These are phyloP conservation scores for Taphrina wiesneri DNA, from an alignment of 1,139 yeast species.

Conservation along the genomic window DNA sequence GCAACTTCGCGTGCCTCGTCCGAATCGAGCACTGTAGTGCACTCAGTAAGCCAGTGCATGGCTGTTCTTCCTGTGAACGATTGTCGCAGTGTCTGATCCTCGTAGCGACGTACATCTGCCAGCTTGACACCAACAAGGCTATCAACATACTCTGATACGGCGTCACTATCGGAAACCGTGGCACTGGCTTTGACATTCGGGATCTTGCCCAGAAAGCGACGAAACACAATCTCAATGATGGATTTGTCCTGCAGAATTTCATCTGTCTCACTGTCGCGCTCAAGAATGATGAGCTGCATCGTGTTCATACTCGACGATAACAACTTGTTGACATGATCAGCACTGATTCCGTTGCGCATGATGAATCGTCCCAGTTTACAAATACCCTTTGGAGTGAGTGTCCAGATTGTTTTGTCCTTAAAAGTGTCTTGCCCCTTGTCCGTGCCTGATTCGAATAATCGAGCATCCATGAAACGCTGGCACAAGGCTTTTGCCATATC, in stretches of 20 bases:
- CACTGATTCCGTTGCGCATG: slow-evolving; percentile 56
- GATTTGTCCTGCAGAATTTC: slow-evolving; percentile 64
- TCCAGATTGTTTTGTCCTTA: slow-evolving; percentile 54
- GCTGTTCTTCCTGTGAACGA: slow-evolving; percentile 75
- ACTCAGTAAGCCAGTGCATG: slow-evolving; percentile 86
- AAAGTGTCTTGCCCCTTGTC: slow-evolving; percentile 64
- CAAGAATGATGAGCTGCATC: slow-evolving; percentile 69
- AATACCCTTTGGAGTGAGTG: slow-evolving; percentile 92
- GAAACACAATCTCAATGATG: slow-evolving; percentile 66
- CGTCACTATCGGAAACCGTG: slow-evolving; percentile 49
- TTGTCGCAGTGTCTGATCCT: slow-evolving; percentile 46
- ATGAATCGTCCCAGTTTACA: slow-evolving; percentile 66
- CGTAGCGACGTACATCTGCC: slow-evolving; percentile 37
- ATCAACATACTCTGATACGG: slow-evolving; percentile 34
- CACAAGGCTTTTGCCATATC: slow-evolving; percentile 58
- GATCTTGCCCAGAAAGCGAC: slow-evolving; percentile 60
- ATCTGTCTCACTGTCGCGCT: slow-evolving; percentile 63
- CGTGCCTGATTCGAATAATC: slow-evolving; percentile 71
- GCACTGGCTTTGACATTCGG: slow-evolving; percentile 73
- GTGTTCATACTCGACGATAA: slow-evolving; percentile 63
- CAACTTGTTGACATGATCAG: slow-evolving; percentile 50
- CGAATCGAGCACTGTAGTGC: slow-evolving; percentile 66
- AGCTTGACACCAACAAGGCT: slow-evolving; percentile 37
- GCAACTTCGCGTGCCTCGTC: slow-evolving; percentile 66
- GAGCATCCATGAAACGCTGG: slow-evolving; percentile 62